Base-by-base conservation (phyloP, 805 yeast species). In the Wickerhamiella azymoides region DNA sequence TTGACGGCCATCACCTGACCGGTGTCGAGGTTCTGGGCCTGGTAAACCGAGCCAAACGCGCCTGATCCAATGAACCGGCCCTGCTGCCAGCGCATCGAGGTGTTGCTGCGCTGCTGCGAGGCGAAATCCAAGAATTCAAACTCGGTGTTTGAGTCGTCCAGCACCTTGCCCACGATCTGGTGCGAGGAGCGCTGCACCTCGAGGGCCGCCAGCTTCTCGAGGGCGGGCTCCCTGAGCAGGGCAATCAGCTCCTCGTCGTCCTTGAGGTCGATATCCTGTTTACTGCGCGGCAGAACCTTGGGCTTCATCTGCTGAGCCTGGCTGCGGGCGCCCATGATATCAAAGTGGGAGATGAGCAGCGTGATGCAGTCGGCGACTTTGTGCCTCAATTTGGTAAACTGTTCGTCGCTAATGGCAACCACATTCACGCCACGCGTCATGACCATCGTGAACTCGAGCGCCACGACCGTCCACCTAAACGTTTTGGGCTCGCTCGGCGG, bases 1-100 rank as follows among this genome's bases (percentile, higher is more conserved):
- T 92, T 92, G 28, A 92, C 98, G 0, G 98, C 98, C 82, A 92
- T 79, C 2, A 88, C 80, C 44, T 88, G 94, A 60, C 97, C 97
- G 14, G 94, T 84, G 54, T 89, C 97, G 50, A 92, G 72, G 58
- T 89, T 86, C 18, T 84, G 79, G 0, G 96, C 94, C 0, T 92
- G 86, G 62, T 74, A 92, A 3, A 92, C 98, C 49, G 82, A 77
- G 6, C 98, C 98, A 69, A 89, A 92, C 0, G 96, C 76, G 37
- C 98, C 98, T 38, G 94, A 89, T 1, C 98, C 98, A 56, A 92
- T 76, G 57, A 79, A 84, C 50, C 79, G 76, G 40, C 96, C 94
- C 65, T 89, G 94, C 62, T 92, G 96, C 98, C 98, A 92, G 62
- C 95, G 77, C 51, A 92, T 85, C 0, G 96, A 80, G 25, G 88